Percentiles rank a stretch among this genome's conserved stretches.
Evolutionary conservation across 495 filamentous ascomycete genomes (phyloP).

Genomic region (Talaromyces thailandensis): DNA sequence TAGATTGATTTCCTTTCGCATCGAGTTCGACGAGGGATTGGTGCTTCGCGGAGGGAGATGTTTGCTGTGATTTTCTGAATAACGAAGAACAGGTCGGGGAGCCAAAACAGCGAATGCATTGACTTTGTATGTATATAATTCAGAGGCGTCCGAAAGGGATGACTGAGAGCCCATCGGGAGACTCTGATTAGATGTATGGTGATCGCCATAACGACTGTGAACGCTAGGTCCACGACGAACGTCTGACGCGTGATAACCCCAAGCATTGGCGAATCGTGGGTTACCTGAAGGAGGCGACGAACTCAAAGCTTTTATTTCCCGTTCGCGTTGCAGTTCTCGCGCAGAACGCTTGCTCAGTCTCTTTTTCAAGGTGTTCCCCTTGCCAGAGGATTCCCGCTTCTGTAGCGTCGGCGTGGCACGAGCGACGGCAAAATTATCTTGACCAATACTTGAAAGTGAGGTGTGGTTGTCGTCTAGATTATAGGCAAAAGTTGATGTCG

Average conservation of each 20-base stretch:
- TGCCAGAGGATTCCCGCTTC: conserved; percentile 44
- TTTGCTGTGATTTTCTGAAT: conserved; percentile 45
- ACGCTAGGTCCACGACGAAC: conserved; percentile 51
- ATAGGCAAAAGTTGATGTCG: conserved; percentile 33
- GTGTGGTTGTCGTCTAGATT: conserved; percentile 30
- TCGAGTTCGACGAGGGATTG: conserved; percentile 26
- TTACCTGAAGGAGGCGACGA: conserved; percentile 55
- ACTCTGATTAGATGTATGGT: conserved; percentile 56
- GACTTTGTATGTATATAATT: conserved; percentile 64
- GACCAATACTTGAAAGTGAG: conserved; percentile 34
- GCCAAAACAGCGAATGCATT: conserved; percentile 64
- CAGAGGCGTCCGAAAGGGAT: conserved; percentile 59
- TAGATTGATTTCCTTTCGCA: conserved; percentile 33
- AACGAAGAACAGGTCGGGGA: conserved; percentile 71
- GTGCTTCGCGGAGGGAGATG: conserved; percentile 27
- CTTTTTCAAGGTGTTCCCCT: conserved; percentile 45
- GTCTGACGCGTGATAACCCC: conserved; percentile 43
- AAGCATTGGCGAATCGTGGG: conserved; percentile 42
- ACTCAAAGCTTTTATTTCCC: conserved; percentile 78
- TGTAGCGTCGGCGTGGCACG: conserved; percentile 54
- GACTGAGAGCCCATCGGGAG: conserved; percentile 67
- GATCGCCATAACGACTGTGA: conserved; percentile 48
- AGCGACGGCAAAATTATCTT: conserved; percentile 27
- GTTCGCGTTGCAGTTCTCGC: conserved; percentile 65
- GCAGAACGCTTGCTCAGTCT: conserved; percentile 73